A percentile compares a stretch with the other conserved stretches of the same genome.
phyloP scores from a whole-genome alignment of 805 yeast species.

The Wickerhamomyces canadensis region DNA sequence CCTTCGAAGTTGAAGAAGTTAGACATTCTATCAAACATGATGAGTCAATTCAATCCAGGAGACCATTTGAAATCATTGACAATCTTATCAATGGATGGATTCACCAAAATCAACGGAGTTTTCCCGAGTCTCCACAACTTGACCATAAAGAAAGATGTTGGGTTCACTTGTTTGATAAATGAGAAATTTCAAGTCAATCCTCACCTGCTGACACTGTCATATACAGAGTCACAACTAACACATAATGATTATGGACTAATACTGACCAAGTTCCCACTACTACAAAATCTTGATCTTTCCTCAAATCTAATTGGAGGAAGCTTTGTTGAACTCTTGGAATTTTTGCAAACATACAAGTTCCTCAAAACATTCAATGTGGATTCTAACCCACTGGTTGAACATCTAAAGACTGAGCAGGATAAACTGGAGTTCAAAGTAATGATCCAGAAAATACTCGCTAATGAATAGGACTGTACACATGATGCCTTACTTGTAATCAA shows the following conservation, averaged over 20 bases:
- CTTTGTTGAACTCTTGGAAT: conserved; percentile 3
- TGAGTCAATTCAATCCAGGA: not conserved
- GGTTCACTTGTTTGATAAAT: not conserved
- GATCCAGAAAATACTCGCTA: conserved; percentile 5
- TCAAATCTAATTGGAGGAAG: conserved; percentile 8
- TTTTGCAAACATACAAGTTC: conserved; percentile 2
- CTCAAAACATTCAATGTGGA: conserved; percentile 8
- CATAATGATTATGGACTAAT: conserved; percentile 2
- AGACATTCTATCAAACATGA: not conserved
- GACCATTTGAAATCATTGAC: not conserved
- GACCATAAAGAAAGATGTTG: conserved; percentile 1
- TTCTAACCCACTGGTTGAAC: conserved; percentile 7
- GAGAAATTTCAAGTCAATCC: not conserved
- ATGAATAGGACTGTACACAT: conserved; percentile 1
- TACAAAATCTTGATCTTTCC: conserved; percentile 5
- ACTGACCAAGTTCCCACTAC: conserved; percentile 4
- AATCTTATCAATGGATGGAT: conserved; percentile 5
- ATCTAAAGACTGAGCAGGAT: conserved; percentile 7
- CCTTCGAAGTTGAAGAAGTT: not conserved
- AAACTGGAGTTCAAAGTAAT: conserved; percentile 3
- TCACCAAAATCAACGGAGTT: conserved; percentile 1
- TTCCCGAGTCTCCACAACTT: conserved; percentile 3
- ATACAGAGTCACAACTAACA: conserved; percentile 3
- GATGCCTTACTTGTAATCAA: too few species aligned
- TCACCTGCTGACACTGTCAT: conserved; percentile 1